Evolutionary conservation across 805 yeast genomes (phyloP), one percentile per base, ranked within the genome.

Genomic region (Candida andamanensis): DNA sequence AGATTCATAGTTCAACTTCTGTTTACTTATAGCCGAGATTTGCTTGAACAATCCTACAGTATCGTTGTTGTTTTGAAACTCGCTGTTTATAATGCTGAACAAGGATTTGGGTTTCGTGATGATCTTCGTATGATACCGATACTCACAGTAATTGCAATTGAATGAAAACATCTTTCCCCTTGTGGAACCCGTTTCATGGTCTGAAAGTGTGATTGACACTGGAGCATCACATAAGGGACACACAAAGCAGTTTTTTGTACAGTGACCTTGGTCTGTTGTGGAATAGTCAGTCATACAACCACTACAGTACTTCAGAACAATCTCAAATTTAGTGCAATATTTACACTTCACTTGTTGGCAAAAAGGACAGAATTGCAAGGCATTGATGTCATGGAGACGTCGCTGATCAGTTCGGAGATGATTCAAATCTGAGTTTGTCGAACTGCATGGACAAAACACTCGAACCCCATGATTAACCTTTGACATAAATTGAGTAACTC

Each of bases 101-200:
- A 72, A 39, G 5, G 74, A 54, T 29, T 56, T 63, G 1, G 76
- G 76, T 32, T 56, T 66, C 14, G 50, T 46, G 6, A 69, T 54
- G 4, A 58, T 34, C 1, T 54, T 58, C 1, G 76, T 63, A 12
- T 41, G 34, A 35, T 56, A 71, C 0, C 9, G 17, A 49, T 60
- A 72, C 2, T 35, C 27, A 39, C 73, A 63, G 29, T 34, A 42
- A 3, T 42, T 38, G 45, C 78, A 72, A 10, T 39, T 41, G 33
- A 72, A 67, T 6, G 30, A 33, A 37, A 70, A 71, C 2, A 50
- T 33, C 40, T 67, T 69, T 2, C 62, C 62, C 10, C 12, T 41
- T 26, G 15, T 26, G 9, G 46, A 45, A 20, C 38, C 27, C 10
- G 33, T 15, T 8, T 27, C 24, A 26, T 39, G 37, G 25, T 46